These are phyloP conservation scores for Pulveroboletus sp. DNA, from an alignment of 768 basidiomycete genomes.

Conservation along the genomic window DNA sequence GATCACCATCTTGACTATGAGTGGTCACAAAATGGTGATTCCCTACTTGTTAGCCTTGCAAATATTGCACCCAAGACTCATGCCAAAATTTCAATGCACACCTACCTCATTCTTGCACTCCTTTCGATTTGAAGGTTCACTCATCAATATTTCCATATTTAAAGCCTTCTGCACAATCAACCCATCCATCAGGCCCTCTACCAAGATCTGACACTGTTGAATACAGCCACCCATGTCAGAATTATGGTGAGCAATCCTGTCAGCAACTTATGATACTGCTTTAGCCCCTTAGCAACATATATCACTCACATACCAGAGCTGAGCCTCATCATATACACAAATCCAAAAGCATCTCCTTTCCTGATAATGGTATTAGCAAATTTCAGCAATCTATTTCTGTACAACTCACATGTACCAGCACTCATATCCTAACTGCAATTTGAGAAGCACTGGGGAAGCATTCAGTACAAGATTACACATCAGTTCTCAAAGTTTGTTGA, in stretches of 20 bases:
- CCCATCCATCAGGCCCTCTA: conserved; percentile 26
- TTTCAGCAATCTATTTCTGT: conserved; percentile 19
- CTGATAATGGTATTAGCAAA: conserved; percentile 29
- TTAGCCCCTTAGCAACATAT: conserved; percentile 27
- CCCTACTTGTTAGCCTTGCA: neutral
- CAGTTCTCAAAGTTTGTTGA: no score
- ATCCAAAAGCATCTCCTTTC: conserved; percentile 31
- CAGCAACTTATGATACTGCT: conserved; percentile 17
- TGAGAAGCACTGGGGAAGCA: no score
- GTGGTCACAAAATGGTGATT: neutral
- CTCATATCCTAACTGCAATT: no score
- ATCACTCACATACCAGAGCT: conserved; percentile 35
- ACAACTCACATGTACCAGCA: no score
- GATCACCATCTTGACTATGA: neutral
- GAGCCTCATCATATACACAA: conserved; percentile 23
- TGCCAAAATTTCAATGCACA: neutral
- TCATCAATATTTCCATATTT: neutral
- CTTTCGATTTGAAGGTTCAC: conserved; percentile 19
- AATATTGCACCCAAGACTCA: neutral
- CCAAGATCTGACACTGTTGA: conserved; percentile 28
- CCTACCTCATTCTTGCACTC: conserved; percentile 14
- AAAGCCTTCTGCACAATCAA: conserved; percentile 20
- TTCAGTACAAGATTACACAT: no score
- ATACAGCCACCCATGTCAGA: conserved; percentile 27
- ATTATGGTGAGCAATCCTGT: conserved; percentile 28